Evolutionary conservation across 805 yeast species (phyloP).

Genomic region (Grigorovia yakushimaensis): DNA sequence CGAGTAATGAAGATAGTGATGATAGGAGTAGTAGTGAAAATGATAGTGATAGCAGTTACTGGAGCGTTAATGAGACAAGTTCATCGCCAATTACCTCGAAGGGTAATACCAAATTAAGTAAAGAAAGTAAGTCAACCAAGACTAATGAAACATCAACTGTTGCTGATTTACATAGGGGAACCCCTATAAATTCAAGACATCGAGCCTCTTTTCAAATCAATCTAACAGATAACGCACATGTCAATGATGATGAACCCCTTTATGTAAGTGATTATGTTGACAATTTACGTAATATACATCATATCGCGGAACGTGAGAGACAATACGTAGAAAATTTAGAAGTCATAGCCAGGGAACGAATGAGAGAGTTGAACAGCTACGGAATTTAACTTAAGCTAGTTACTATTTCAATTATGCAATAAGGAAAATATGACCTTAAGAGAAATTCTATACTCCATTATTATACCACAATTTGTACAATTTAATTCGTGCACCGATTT

Average conservation of each 20-base stretch:
- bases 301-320: slow-evolving; percentile 9
- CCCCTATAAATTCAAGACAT: not conserved
- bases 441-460: too few relatives aligned
- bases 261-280: slow-evolving; percentile 9
- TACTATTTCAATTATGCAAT: too few relatives aligned
- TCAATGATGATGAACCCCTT: slow-evolving; percentile 1
- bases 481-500: too few relatives aligned
- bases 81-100: not conserved
- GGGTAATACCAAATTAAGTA: not conserved
- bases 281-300: slow-evolving; percentile 3
- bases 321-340: slow-evolving; percentile 14
- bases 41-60: not conserved
- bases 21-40: not conserved
- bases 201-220: not conserved
- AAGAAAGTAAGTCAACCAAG: too few relatives aligned
- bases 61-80: not conserved
- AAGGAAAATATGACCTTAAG: too few relatives aligned
- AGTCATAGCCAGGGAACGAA: slow-evolving; percentile 8
- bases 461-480: too few relatives aligned
- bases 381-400: too few relatives aligned
- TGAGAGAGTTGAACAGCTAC: not conserved
- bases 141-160: not conserved
- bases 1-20: not conserved
- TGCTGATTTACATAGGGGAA: not conserved
- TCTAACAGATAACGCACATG: not conserved